Percentiles rank a stretch among this genome's conserved stretches.
Evolutionary conservation across 495 filamentous ascomycete species (phyloP).

Genomic region (Penicillium bialowiezense): DNA sequence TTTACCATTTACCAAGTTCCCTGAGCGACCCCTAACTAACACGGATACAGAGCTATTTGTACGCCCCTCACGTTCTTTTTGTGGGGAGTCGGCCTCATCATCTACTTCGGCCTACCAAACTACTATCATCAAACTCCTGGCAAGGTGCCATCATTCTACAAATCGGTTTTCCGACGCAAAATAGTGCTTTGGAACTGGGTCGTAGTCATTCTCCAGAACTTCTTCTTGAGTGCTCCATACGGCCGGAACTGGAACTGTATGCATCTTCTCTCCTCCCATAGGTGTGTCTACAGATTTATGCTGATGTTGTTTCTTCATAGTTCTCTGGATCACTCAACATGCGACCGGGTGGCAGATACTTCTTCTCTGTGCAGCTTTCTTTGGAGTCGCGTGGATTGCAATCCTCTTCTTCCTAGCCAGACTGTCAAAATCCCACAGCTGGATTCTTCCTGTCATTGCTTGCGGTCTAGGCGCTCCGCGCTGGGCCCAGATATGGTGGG

Average conservation of each 20-base stretch:
- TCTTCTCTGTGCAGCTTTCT: constrained; percentile 43
- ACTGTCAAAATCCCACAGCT: constrained; percentile 46
- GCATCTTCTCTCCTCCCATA: neutral
- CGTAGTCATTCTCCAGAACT: constrained; percentile 47
- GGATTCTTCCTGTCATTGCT: constrained; percentile 50
- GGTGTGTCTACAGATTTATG: neutral
- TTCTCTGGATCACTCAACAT: constrained; percentile 48
- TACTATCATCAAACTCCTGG: constrained; percentile 62
- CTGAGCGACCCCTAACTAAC: constrained; percentile 14
- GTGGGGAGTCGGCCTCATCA: constrained; percentile 40
- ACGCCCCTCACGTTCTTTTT: constrained; percentile 40
- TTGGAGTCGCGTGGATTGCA: constrained; percentile 42
- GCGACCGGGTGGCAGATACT: constrained; percentile 44
- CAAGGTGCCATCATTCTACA: constrained; percentile 58
- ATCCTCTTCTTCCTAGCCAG: constrained; percentile 37
- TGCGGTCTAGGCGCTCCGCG: constrained; percentile 49
- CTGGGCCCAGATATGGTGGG: constrained; percentile 54
- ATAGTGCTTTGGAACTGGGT: constrained; percentile 51
- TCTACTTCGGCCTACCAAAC: constrained; percentile 46
- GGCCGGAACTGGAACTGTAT: constrained; percentile 49
- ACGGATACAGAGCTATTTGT: constrained; percentile 33
- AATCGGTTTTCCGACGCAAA: constrained; percentile 45
- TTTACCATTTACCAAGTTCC: neutral
- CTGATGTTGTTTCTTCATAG: constrained; percentile 8
- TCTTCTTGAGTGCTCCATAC: constrained; percentile 49